phyloP scores from a whole-genome alignment of 345 rosid genomes.

The Lenwebbia sp. region DNA sequence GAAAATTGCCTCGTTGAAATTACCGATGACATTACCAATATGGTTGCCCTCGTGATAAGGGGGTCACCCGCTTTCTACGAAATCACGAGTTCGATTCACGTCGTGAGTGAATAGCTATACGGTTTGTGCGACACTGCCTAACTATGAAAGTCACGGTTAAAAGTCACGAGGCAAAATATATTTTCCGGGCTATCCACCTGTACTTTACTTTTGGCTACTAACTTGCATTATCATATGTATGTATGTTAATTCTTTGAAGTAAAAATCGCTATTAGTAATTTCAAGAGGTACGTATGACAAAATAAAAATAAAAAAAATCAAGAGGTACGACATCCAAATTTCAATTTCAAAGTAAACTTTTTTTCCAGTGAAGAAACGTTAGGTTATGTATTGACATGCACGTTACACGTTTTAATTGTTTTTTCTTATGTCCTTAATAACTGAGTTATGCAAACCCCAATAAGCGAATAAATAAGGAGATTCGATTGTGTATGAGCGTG shows the following conservation, averaged over 20 bases:
- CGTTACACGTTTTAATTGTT: neutral
- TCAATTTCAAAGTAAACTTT: neutral
- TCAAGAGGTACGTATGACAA: no score
- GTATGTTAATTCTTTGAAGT: no score
- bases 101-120: rapidly evolving
- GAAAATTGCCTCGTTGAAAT: neutral
- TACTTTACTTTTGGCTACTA: neutral
- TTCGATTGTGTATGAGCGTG: neutral
- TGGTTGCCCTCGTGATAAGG: neutral
- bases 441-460: neutral
- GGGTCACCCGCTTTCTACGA: neutral
- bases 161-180: neutral
- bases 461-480: neutral
- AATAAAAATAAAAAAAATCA: no score
- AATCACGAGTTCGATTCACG: neutral
- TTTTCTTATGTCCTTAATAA: neutral
- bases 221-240: no score
- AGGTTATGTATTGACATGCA: neutral
- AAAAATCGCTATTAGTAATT: no score
- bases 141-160: neutral
- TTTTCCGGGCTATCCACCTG: neutral
- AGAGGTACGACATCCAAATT: no score
- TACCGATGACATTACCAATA: neutral
- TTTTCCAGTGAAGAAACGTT: neutral
- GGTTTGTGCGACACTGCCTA: no score